These are phyloP conservation scores for Backusella macrospora DNA, from an alignment of 192 early-diverging fungal genomes.

Conservation along the genomic window DNA sequence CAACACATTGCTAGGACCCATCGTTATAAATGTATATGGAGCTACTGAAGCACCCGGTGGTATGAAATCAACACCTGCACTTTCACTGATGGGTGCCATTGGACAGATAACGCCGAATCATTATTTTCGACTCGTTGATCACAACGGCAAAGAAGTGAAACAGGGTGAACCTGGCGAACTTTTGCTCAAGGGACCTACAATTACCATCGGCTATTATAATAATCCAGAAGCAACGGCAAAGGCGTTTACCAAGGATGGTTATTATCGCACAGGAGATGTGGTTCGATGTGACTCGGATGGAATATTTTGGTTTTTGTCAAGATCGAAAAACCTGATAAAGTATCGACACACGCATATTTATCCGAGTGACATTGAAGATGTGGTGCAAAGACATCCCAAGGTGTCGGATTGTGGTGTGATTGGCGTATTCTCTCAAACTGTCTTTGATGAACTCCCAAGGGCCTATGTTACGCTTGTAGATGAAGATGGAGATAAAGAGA, in stretches of 20 bases:
- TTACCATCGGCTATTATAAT: slow-evolving; percentile 50
- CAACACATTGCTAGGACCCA: too few relatives aligned
- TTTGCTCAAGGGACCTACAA: slow-evolving; percentile 44
- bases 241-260: slow-evolving; percentile 53
- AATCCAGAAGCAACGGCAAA: slow-evolving; percentile 44
- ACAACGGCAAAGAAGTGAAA: slow-evolving; percentile 35
- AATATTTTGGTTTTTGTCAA: slow-evolving; percentile 67
- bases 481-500: too few relatives aligned
- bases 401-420: slow-evolving; percentile 53
- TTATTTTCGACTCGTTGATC: slow-evolving; percentile 45
- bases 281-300: slow-evolving; percentile 53
- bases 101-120: slow-evolving; percentile 40
- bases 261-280: slow-evolving; percentile 59
- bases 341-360: slow-evolving; percentile 66
- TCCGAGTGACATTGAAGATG: slow-evolving; percentile 66
- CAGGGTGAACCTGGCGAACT: slow-evolving; percentile 57
- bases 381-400: slow-evolving; percentile 65
- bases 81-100: slow-evolving; percentile 29
- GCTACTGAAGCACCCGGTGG: too few relatives aligned
- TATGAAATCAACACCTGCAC: background rate
- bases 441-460: background rate
- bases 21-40: too few relatives aligned
- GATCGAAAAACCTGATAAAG: slow-evolving; percentile 61
- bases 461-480: background rate
- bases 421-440: background rate